Evolutionary conservation across 2,329 filamentous ascomycete genomes (phyloP), one percentile per base, ranked within the genome.

Genomic region (Sarocladium kiliense): DNA sequence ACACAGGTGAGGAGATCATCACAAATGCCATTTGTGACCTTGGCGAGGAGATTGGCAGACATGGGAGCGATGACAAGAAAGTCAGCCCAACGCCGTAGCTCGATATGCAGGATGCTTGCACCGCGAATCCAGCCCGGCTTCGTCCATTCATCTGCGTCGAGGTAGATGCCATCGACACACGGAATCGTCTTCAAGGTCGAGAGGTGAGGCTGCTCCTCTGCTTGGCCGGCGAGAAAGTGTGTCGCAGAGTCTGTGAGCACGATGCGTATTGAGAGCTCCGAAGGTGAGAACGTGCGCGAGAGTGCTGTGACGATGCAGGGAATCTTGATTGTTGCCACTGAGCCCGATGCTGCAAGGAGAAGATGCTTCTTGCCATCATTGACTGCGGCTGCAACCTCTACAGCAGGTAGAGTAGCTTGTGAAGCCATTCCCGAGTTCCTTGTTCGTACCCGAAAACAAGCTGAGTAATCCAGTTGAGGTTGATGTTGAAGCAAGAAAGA

Each of bases 241-340:
- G 79, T 72, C 0, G 93, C 89, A 1, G 86, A 84, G 30, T 80
- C 71, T 2, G 91, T 96, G 57, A 97, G 78, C 57, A 97, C 74
- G 54, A 97, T 74, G n/a, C 91, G 88, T 68, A 97, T 91, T 10
- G 89, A 91, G 56, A 97, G 76, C 49, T 73, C 79, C 65, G 60
- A 67, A 63, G 62, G 77, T 44, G 66, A 62, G 36, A 27, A 14
- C 4, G 50, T 3, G 9, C 26, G n/a, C 16, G 71, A 76, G 3
- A 92, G 78, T 1, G 84, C 77, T 18, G 72, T 64, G 57, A 87
- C 76, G 60, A 92, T 89, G 37, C 80, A 74, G 1, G 84, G 84
- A 2, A 91, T 74, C 67, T 97, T 97, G 65, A 96, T 96, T 6
- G 89, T 91, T 14, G 92, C 92, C n/a, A 96, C 90, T 1, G 88